Conservation (phyloP, 1,284 basidiomycete genomes). For the Irpex rosettiformis region DNA sequence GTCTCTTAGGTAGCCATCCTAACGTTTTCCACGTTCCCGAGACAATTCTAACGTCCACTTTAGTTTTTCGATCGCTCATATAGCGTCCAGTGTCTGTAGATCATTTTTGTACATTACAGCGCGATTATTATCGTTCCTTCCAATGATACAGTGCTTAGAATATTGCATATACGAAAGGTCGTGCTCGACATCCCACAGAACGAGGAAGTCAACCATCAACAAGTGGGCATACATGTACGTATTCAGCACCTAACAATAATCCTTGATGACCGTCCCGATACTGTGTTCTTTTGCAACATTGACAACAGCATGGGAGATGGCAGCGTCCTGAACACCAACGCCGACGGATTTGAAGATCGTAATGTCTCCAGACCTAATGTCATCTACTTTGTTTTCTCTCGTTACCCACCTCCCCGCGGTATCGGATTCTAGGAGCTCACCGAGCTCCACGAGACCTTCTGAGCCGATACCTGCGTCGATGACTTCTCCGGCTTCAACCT, state of each 20-base stretch:
- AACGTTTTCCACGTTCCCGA: no score
- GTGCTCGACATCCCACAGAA: no score
- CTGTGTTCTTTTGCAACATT: conserved; percentile 36
- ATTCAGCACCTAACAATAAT: conserved; percentile 39
- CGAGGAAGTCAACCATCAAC: no score
- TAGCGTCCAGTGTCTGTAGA: no score
- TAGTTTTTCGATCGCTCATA: no score
- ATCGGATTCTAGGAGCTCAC: conserved; percentile 41
- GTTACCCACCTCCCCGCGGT: conserved; percentile 13
- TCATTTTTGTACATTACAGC: no score
- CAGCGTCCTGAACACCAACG: conserved; percentile 73
- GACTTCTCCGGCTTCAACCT: conserved; percentile 74
- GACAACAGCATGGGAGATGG: conserved; percentile 51
- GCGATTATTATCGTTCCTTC: no score
- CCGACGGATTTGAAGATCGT: conserved; percentile 82
- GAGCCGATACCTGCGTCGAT: conserved; percentile 44
- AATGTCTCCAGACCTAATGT: conserved; percentile 37
- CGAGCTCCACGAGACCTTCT: conserved; percentile 53
- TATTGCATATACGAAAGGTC: no score
- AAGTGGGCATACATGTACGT: no score
- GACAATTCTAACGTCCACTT: no score
- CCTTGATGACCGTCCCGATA: conserved; percentile 34
- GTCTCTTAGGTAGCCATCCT: no score
- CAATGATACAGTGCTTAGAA: no score
- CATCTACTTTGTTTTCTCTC: conserved; percentile 24